These are phyloP conservation scores for Pseudogymnoascus sp. DNA, from an alignment of 2,329 filamentous ascomycete species.

Conservation along the genomic window DNA sequence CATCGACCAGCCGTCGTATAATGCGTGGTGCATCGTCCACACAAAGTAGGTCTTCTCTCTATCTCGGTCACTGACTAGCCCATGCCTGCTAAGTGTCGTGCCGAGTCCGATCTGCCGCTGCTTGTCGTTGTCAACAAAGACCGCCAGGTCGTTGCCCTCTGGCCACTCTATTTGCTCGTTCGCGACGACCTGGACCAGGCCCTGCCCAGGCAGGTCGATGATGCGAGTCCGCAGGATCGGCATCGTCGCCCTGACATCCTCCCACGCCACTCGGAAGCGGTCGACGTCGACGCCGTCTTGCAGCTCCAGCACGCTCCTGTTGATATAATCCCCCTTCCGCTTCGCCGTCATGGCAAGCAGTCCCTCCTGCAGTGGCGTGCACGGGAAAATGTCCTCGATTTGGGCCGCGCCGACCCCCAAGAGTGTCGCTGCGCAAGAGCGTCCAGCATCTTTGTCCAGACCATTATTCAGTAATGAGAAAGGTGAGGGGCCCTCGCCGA, in stretches of 20 bases:
- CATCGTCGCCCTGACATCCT: background rate
- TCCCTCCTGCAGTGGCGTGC: conserved; percentile 30
- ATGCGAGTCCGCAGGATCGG: conserved; percentile 29
- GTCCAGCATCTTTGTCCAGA: too few species aligned
- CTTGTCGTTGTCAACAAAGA: background rate
- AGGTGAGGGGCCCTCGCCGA: background rate
- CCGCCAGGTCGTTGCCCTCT: background rate
- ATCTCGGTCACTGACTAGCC: background rate
- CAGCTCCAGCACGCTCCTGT: conserved; percentile 15
- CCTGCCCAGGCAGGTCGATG: conserved; percentile 20
- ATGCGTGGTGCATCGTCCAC: conserved; percentile 43
- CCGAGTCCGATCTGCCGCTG: background rate
- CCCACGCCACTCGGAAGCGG: conserved; percentile 9
- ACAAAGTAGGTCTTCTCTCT: background rate
- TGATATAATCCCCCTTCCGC: conserved; percentile 28
- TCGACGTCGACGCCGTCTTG: background rate
- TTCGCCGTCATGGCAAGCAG: conserved; percentile 28
- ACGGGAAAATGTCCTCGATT: conserved; percentile 32
- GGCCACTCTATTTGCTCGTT: background rate
- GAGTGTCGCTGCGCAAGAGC: background rate
- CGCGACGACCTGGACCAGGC: background rate
- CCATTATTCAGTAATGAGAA: background rate
- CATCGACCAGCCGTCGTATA: conserved; percentile 61
- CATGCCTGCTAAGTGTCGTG: background rate
- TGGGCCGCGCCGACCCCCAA: background rate